Conservation (phyloP, 148 eudicot genomes). For the Selenicereus undatus region DNA sequence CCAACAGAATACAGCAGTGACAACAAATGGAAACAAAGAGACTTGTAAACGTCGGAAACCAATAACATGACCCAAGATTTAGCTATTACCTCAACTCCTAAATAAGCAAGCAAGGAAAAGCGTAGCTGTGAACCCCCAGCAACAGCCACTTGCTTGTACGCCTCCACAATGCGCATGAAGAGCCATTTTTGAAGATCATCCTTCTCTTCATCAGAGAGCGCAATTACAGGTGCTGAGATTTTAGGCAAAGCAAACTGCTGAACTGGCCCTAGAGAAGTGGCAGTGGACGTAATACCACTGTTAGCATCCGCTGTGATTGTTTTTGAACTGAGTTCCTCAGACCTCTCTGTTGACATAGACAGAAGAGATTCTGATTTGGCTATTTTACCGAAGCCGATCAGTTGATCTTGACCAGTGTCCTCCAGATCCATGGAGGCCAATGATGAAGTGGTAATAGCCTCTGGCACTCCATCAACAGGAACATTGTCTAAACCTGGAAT, state of each 20-base stretch:
- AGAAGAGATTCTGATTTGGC: constrained; percentile 47
- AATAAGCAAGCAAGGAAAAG: constrained; percentile 68
- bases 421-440: constrained; percentile 47
- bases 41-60: neutral
- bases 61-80: neutral
- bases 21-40: neutral
- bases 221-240: constrained; percentile 77
- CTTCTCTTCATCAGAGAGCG: constrained; percentile 68
- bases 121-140: constrained; percentile 86
- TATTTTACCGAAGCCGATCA: constrained; percentile 33
- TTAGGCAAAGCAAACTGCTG: constrained; percentile 71
- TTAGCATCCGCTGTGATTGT: constrained; percentile 47
- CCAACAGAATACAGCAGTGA: neutral
- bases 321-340: constrained; percentile 91
- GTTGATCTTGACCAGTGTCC: constrained; percentile 58
- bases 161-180: constrained; percentile 74
- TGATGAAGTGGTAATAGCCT: constrained; percentile 34
- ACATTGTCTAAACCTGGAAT: constrained; percentile 83
- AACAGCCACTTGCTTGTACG: constrained; percentile 81
- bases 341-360: constrained; percentile 76
- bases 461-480: constrained; percentile 41
- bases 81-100: constrained; percentile 79
- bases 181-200: constrained; percentile 69
- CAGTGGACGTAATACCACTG: constrained; percentile 56
- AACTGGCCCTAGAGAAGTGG: constrained; percentile 52